Base-by-base conservation (phyloP, 148 eudicot genomes). In the Silene uniflora region DNA sequence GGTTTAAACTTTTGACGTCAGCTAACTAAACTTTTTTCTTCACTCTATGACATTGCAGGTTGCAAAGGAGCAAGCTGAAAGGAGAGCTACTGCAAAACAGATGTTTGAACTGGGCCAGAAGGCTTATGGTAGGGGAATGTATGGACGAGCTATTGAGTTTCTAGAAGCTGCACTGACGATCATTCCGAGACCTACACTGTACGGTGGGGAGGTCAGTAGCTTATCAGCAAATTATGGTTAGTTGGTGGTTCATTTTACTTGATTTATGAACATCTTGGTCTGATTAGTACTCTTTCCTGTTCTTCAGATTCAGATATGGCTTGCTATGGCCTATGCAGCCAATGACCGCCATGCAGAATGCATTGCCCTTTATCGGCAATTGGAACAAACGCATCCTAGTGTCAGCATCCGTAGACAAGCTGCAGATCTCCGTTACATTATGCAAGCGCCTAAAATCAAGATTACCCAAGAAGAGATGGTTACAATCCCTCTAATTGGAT, bases 401-500 rank as follows among this genome's bases (percentile, higher is more conserved):
- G 77, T 80, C 73, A 87, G 92, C 77, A 92, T 95, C 63, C 87
- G 96, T 54, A 90, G 98, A 62, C 97, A 95, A 84, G 98, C 98
- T 83, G 84, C 86, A 32, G 96, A 95, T 0, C 93, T 95, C 73
- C 88, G 97, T 32, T 95, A 94, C 84, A 95, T 95, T 59, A 82
- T 95, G 88, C 97, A 95, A 84, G 97, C 98, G 47, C 98, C 98
- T 7, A 95, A 92, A 82, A 89, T 95, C 80, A 95, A 95, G 91
- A 92, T 95, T 78, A 85, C 97, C 14, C 96, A 95, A 75, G 98
- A 95, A 68, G 98, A 95, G 89, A 95, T 92, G 98, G 97, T 95
- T 64, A 89, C 98, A 39, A 95, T 95, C 67, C 98, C 98, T 54
- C 79, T 90, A 59, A 95, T 95, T 71, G 98, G 98, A 67, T 86